phyloP scores from a whole-genome alignment of 306 rosid species.

The Albizia julibrissin region DNA sequence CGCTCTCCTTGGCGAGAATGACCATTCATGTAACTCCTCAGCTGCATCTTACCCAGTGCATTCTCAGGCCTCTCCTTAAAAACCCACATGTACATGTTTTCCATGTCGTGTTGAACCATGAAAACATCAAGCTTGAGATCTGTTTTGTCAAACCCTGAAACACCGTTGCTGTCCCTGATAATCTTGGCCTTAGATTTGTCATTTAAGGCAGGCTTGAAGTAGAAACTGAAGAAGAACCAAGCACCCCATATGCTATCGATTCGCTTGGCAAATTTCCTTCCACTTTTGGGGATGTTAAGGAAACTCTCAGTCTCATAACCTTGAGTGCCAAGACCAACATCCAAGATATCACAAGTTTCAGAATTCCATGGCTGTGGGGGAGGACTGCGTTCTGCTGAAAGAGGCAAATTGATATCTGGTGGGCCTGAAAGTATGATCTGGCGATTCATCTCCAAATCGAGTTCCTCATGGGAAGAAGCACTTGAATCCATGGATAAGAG shows the following conservation, averaged over 20 bases:
- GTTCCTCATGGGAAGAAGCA: conserved; percentile 44
- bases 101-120: conserved; percentile 56
- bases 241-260: conserved; percentile 54
- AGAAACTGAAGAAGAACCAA: conserved; percentile 57
- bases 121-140: conserved; percentile 53
- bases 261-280: conserved; percentile 48
- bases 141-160: conserved; percentile 47
- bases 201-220: conserved; percentile 55
- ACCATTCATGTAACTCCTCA: conserved; percentile 57
- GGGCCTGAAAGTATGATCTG: conserved; percentile 40
- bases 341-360: conserved; percentile 46
- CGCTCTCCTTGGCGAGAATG: conserved; percentile 63
- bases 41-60: conserved; percentile 58
- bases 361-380: conserved; percentile 46
- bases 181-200: conserved; percentile 52
- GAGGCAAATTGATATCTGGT: conserved; percentile 54
- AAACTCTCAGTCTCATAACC: conserved; percentile 46
- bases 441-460: conserved; percentile 49
- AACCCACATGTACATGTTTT: conserved; percentile 62
- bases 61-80: conserved; percentile 59
- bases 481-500: conserved; percentile 53
- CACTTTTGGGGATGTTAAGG: conserved; percentile 43
- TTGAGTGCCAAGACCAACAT: conserved; percentile 47
- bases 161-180: conserved; percentile 42
- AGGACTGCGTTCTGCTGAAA: conserved; percentile 50